Conservation (phyloP, 1,139 yeast species). For the Geotrichum aggregatum region DNA sequence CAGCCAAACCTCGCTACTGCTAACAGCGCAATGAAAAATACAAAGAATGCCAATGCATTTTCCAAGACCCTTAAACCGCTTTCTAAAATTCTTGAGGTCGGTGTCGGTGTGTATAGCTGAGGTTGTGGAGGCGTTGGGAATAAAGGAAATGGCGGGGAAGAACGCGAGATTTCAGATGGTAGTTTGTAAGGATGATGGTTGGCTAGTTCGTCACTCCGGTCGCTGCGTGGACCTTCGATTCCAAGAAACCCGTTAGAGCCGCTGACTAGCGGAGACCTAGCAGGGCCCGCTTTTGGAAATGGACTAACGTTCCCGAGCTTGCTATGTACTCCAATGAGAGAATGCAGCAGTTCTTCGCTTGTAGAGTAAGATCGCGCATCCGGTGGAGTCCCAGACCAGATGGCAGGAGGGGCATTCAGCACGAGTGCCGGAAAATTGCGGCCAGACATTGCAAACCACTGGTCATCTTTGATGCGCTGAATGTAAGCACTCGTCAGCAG, state of each 20-base stretch:
- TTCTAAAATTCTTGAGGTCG: conserved; percentile 27
- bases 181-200: conserved; percentile 11
- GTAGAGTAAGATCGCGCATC: conserved; percentile 4
- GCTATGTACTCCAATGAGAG: conserved; percentile 40
- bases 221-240: conserved; percentile 21
- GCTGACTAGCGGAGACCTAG: background rate
- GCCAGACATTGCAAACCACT: conserved; percentile 88
- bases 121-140: conserved; percentile 24
- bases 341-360: conserved; percentile 24
- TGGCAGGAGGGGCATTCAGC: conserved; percentile 61
- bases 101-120: conserved; percentile 21
- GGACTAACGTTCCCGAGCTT: conserved; percentile 12
- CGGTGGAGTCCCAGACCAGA: conserved; percentile 30
- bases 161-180: conserved; percentile 18
- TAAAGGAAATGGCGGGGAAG: conserved; percentile 22
- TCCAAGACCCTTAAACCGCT: conserved; percentile 42
- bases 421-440: conserved; percentile 73
- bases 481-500: conserved; percentile 51
- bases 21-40: conserved; percentile 37
- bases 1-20: conserved; percentile 42
- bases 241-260: conserved; percentile 12
- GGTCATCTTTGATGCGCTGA: conserved; percentile 58
- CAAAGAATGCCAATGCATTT: conserved; percentile 46
- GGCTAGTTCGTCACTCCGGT: conserved; percentile 7
- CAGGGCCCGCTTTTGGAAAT: background rate